phyloP scores from a whole-genome alignment of 768 basidiomycete genomes.

The Melanogaster broomeanus region DNA sequence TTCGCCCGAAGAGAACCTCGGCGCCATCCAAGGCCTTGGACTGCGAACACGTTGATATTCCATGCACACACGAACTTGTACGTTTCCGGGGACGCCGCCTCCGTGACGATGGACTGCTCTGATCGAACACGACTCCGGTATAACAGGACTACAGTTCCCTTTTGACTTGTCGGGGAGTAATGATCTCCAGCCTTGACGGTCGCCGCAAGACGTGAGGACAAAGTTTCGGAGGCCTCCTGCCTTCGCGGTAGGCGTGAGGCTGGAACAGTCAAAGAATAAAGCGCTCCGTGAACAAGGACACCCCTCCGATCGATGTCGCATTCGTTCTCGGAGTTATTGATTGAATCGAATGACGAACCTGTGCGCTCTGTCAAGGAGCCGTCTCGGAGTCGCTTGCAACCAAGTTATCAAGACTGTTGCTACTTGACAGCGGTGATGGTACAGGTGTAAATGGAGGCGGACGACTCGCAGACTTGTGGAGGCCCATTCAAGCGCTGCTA shows the following conservation, averaged over 20 bases:
- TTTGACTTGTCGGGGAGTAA: constrained; percentile 18
- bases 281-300: constrained; percentile 31
- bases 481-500: constrained; percentile 36
- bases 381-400: constrained; percentile 57
- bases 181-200: constrained; percentile 35
- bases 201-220: constrained; percentile 36
- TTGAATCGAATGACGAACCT: constrained; percentile 54
- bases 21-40: constrained; percentile 13
- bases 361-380: constrained; percentile 64
- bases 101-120: constrained; percentile 26
- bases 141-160: constrained; percentile 14
- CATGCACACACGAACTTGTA: constrained; percentile 30
- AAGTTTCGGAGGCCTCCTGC: constrained; percentile 36
- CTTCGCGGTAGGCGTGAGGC: constrained; percentile 44
- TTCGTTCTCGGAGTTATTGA: constrained; percentile 51
- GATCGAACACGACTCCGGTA: constrained; percentile 23
- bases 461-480: constrained; percentile 17
- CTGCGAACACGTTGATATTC: constrained; percentile 15
- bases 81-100: constrained; percentile 21
- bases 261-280: constrained; percentile 49
- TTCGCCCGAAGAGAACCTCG: constrained; percentile 25
- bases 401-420: constrained; percentile 45
- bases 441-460: constrained; percentile 18
- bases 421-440: constrained; percentile 37
- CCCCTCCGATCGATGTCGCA: constrained; percentile 31